phyloP scores from a whole-genome alignment of 192 early-diverging fungal genomes.

The Chytriomyces sp. region DNA sequence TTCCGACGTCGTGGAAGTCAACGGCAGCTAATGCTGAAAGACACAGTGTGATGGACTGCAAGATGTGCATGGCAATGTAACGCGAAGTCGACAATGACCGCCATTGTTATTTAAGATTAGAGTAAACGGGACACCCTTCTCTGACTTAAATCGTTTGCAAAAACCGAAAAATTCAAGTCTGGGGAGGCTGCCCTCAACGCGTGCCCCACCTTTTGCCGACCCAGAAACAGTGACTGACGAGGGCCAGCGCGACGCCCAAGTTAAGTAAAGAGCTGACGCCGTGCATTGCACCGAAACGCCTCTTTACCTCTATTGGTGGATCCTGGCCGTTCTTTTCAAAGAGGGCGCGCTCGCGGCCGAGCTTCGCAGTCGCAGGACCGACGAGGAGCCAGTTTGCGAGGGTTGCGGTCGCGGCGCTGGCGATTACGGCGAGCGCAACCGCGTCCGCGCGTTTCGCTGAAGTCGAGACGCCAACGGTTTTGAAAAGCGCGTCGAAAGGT shows the following conservation, averaged over 20 bases:
- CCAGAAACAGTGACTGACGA: constrained; percentile 26
- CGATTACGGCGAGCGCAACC: neutral
- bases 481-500: neutral
- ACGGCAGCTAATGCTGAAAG: too few species aligned
- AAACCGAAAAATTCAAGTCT: too few species aligned
- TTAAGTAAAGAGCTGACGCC: constrained; percentile 11
- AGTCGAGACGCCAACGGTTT: neutral
- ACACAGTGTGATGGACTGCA: too few species aligned
- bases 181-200: too few species aligned
- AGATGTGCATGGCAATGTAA: too few species aligned
- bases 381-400: constrained; percentile 2
- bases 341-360: neutral
- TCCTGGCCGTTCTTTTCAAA: constrained; percentile 15
- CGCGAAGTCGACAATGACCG: too few species aligned
- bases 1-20: too few species aligned
- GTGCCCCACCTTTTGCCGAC: constrained; percentile 21
- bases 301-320: neutral
- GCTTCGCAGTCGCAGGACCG: neutral
- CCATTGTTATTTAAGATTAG: too few species aligned
- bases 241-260: constrained; percentile 13
- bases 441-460: neutral
- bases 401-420: neutral
- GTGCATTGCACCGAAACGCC: constrained; percentile 7
- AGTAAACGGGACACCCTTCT: too few species aligned
- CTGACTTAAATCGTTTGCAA: too few species aligned